Evolutionary conservation across 2,329 filamentous ascomycete genomes (phyloP), one percentile per base, ranked within the genome.

Genomic region (Grosmannia huntii): DNA sequence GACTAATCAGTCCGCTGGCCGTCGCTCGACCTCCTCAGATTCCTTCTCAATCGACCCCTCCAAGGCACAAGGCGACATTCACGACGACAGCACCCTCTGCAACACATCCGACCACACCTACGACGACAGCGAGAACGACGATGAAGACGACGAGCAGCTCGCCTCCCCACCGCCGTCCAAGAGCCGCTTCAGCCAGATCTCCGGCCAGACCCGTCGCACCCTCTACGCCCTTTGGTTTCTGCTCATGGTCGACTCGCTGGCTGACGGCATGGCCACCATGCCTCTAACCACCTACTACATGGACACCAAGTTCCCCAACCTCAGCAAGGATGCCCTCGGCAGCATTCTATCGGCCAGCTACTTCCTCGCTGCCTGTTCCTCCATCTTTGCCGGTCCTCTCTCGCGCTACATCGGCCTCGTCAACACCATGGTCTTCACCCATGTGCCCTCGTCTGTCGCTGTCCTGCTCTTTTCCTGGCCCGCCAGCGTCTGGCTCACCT

Each of bases 181-280:
- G 46, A 70, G 68, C 62, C 74, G 68, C 55, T 72, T 82, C 46
- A 70, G 77, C 1, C 73, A 81, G 60, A 84, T 86, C 56, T 86
- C 83, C 0, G 67, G 70, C 1, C 70, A 77, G 16, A 85, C 83
- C 0, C 74, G 78, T 14, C 74, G 72, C 1, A 75, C 82, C 64
- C 84, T 86, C 77, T 80, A 79, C 67, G 80, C 81, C 55, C 71
- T 87, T 4, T 86, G 83, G 81, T 77, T 84, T 60, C 75, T 87
- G 9, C 74, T 87, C 11, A 76, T 78, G 25, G 72, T 86, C 27
- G 84, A 87, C 68, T 83, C 81, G 2, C 72, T 86, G 11, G 81
- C 83, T 16, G 83, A 86, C 63, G 83, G 83, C 27, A 86, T 86
- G 80, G 76, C 78, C n/a, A 75, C 73, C 4, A 78, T 80, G 63